Conservation (phyloP, 1,284 basidiomycete genomes). For the Pseudozyma thailandica region DNA sequence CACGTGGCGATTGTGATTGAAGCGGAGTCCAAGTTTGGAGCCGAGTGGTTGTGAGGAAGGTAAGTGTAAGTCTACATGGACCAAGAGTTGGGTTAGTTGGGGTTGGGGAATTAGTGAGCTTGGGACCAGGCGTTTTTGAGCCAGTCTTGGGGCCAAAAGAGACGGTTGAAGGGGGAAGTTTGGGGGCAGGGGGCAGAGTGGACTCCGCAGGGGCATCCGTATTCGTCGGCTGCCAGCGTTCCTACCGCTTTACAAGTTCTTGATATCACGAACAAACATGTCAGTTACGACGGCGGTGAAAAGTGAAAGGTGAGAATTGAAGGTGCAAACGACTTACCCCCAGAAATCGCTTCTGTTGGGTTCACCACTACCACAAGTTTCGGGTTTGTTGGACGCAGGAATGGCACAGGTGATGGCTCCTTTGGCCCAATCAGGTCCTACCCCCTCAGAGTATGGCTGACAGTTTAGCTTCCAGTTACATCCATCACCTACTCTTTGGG, state of each 20-base stretch:
- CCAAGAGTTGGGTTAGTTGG: background rate
- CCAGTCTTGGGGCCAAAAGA: conserved; percentile 35
- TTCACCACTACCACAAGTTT: conserved; percentile 19
- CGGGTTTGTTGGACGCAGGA: conserved; percentile 1
- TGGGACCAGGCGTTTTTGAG: conserved; percentile 10
- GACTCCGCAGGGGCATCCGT: conserved; percentile 42
- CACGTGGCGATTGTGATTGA: too few species aligned
- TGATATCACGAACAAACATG: background rate
- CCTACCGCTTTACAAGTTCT: conserved; percentile 35
- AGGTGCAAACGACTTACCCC: conserved; percentile 17
- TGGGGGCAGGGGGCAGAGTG: conserved; percentile 17
- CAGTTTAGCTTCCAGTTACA: conserved; percentile 34
- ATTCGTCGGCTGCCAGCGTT: conserved; percentile 16
- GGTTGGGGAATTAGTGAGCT: background rate
- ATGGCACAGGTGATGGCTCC: conserved; percentile 35
- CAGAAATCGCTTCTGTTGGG: conserved; percentile 10
- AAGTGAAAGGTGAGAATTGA: background rate
- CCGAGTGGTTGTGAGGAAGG: background rate
- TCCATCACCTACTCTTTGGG: conserved; percentile 21
- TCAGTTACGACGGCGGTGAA: background rate
- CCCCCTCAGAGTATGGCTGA: conserved; percentile 10
- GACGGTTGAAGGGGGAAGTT: conserved; percentile 5
- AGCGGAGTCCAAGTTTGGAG: too few species aligned
- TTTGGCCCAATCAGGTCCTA: conserved; percentile 11
- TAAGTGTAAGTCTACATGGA: too few species aligned